Evolutionary conservation across 495 filamentous ascomycete species (phyloP).

Genomic region (Xylaria castorea): DNA sequence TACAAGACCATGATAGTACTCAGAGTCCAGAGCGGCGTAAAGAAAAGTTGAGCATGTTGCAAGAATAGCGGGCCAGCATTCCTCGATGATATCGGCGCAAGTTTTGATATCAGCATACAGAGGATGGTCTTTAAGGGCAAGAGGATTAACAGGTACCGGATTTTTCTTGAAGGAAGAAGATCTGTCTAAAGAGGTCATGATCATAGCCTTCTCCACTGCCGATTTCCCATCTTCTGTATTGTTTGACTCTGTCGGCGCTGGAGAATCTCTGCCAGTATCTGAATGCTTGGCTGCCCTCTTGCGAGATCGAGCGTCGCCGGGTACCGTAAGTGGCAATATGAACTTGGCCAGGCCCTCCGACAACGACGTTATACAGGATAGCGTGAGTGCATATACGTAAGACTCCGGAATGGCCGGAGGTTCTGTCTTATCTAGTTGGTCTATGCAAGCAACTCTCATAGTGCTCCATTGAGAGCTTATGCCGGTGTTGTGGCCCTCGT

Average conservation of each 20-base stretch:
- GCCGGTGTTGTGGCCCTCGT: constrained; percentile 69
- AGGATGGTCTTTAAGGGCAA: constrained; percentile 73
- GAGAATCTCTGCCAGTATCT: constrained; percentile 54
- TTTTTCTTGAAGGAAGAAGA: constrained; percentile 60
- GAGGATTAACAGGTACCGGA: constrained; percentile 79
- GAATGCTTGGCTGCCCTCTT: constrained; percentile 53
- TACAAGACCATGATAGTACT: constrained; percentile 92
- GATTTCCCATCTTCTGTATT: constrained; percentile 33
- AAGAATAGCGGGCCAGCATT: constrained; percentile 95
- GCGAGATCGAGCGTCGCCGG: constrained; percentile 60
- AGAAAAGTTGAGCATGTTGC: constrained; percentile 95
- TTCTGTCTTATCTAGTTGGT: constrained; percentile 92
- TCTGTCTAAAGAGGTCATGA: constrained; percentile 50
- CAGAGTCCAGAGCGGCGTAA: constrained; percentile 88
- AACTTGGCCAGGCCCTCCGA: constrained; percentile 93
- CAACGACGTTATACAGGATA: constrained; percentile 85
- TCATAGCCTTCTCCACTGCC: constrained; percentile 46
- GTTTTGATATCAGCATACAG: constrained; percentile 72
- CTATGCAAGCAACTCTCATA: constrained; percentile 85
- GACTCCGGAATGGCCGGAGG: constrained; percentile 85
- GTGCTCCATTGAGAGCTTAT: constrained; percentile 92
- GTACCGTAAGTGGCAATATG: constrained; percentile 85
- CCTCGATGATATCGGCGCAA: constrained; percentile 81
- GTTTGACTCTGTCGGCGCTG: constrained; percentile 46
- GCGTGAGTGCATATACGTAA: constrained; percentile 87